Evolutionary conservation across 2,329 filamentous ascomycete species (phyloP).

Genomic region (Anthostomella pinea): DNA sequence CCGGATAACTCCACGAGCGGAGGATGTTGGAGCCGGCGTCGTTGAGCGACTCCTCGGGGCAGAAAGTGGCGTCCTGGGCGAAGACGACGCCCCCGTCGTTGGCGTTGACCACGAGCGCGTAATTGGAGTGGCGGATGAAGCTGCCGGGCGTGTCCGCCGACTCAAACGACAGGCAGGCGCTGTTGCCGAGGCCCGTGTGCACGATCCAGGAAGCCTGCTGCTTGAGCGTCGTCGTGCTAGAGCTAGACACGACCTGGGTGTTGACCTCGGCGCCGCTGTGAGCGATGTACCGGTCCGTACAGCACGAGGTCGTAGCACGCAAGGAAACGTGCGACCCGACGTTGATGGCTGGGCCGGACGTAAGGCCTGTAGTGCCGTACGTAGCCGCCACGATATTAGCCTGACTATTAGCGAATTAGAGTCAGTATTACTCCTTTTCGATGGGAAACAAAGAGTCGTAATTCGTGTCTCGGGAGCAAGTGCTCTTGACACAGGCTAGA

Average conservation of each 20-base stretch:
- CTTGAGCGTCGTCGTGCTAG: not conserved
- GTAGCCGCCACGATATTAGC: slow-evolving; percentile 57
- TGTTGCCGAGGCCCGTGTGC: not conserved
- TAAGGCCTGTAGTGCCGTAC: slow-evolving; percentile 42
- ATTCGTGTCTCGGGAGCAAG: too few species aligned
- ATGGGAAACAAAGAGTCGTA: too few species aligned
- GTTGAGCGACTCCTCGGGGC: too few species aligned
- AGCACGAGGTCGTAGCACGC: not conserved
- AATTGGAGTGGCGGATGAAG: not conserved
- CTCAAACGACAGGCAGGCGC: not conserved
- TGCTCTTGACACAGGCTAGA: too few species aligned
- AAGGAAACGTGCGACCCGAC: not conserved
- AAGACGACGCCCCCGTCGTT: not conserved
- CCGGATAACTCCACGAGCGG: not conserved
- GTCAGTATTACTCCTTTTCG: too few species aligned
- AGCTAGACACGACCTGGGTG: not conserved
- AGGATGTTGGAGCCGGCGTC: too few species aligned
- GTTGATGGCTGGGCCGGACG: not conserved
- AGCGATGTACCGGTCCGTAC: not conserved
- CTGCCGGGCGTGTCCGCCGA: not conserved
- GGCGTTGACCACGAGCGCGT: not conserved
- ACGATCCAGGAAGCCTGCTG: not conserved
- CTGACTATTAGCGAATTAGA: too few species aligned
- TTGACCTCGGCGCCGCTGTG: not conserved
- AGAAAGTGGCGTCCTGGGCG: too few species aligned